Evolutionary conservation across 176 grass and related monocot genomes (phyloP).

Genomic region (Poa annua): DNA sequence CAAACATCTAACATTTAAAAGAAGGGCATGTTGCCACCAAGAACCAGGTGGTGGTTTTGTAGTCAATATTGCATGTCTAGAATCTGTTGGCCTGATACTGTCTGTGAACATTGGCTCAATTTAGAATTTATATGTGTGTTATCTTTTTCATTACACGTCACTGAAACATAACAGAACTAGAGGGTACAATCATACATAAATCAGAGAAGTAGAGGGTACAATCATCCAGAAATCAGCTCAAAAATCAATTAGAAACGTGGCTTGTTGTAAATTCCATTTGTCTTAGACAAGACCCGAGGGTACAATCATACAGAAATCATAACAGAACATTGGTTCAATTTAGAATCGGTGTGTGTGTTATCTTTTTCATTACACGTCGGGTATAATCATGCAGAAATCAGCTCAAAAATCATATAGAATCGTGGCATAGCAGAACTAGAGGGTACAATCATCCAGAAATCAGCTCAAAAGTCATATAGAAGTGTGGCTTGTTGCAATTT

Average conservation of each 20-base stretch:
- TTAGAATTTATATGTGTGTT: background rate
- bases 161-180: background rate
- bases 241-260: too few relatives aligned
- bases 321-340: background rate
- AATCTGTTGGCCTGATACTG: background rate
- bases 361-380: background rate
- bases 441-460: background rate
- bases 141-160: background rate
- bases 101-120: conserved; percentile 2
- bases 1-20: background rate
- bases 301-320: too few relatives aligned
- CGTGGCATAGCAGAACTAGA: background rate
- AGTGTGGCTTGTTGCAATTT: too few relatives aligned
- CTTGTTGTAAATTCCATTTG: too few relatives aligned
- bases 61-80: background rate
- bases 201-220: too few relatives aligned
- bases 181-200: background rate
- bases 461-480: too few relatives aligned
- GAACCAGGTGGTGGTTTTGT: background rate
- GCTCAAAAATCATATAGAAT: too few relatives aligned
- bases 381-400: too few relatives aligned
- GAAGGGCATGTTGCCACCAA: background rate
- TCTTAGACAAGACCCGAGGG: background rate
- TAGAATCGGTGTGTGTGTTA: background rate
- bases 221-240: too few relatives aligned